A percentile compares a stretch with the other conserved stretches of the same genome.
These are phyloP conservation scores for Chaetomium sp. DNA, from an alignment of 2,329 filamentous ascomycete species.

Conservation along the genomic window DNA sequence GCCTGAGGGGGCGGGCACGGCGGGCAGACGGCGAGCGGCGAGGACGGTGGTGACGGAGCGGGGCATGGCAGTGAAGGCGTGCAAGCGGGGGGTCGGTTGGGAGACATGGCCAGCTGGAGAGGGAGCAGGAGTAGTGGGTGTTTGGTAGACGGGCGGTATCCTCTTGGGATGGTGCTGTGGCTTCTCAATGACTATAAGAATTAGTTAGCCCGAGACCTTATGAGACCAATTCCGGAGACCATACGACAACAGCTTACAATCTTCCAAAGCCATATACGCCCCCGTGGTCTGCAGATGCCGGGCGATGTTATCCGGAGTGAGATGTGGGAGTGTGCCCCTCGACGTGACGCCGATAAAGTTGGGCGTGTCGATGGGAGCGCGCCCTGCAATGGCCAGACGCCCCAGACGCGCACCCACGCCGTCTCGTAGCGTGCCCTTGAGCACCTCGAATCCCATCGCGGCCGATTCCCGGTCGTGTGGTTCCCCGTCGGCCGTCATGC, in stretches of 20 bases:
- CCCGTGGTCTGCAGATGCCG: slow-evolving; percentile 60
- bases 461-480: slow-evolving; percentile 8
- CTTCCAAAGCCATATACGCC: slow-evolving; percentile 79
- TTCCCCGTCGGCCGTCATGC: slow-evolving; percentile 11
- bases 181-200: slow-evolving; percentile 46
- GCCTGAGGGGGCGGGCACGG: slow-evolving; percentile 62
- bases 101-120: no score
- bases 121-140: slow-evolving; percentile 20
- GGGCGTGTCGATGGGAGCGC: slow-evolving; percentile 70
- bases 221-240: not conserved
- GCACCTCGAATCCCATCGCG: slow-evolving; percentile 40
- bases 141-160: slow-evolving; percentile 43
- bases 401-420: slow-evolving; percentile 57
- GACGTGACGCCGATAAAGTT: slow-evolving; percentile 76
- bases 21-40: slow-evolving; percentile 69
- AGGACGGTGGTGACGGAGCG: slow-evolving; percentile 62
- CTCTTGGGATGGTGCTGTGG: slow-evolving; percentile 33
- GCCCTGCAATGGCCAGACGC: slow-evolving; percentile 52
- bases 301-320: slow-evolving; percentile 75
- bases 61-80: slow-evolving; percentile 70
- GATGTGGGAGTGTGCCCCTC: slow-evolving; percentile 76
- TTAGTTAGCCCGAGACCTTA: not conserved
- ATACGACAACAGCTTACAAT: slow-evolving; percentile 55
- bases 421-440: slow-evolving; percentile 35
- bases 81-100: slow-evolving; percentile 44